Evolutionary conservation across 352 stramenopile genomes (phyloP).

Genomic region (Pythium phragmiticola): DNA sequence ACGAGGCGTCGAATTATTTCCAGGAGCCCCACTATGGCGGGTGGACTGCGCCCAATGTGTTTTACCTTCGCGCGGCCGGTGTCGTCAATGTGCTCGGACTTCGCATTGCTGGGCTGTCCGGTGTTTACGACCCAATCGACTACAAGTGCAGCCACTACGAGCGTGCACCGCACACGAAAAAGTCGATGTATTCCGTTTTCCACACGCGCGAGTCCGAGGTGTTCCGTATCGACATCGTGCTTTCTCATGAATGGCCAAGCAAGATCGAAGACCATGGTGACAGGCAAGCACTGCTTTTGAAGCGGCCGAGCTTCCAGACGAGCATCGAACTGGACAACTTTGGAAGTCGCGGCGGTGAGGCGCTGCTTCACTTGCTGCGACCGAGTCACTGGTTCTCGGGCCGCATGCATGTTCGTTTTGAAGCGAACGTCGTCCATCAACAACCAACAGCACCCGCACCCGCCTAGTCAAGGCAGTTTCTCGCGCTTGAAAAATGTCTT

Average conservation of each 20-base stretch:
- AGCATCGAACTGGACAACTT: slow-evolving; percentile 92
- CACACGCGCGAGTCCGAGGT: slow-evolving; percentile 90
- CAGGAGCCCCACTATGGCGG: slow-evolving; percentile 97
- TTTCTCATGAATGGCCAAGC: slow-evolving; percentile 98
- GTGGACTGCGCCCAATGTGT: slow-evolving; percentile 98
- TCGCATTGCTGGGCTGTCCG: slow-evolving; percentile 95
- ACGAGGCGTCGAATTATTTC: slow-evolving; percentile 97
- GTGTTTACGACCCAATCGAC: slow-evolving; percentile 96
- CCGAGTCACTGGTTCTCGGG: slow-evolving; percentile 97
- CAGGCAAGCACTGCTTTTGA: slow-evolving; percentile 74
- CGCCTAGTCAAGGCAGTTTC: slow-evolving; percentile 84
- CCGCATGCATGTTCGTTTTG: slow-evolving; percentile 98
- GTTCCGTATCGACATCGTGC: slow-evolving; percentile 96
- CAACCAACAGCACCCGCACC: not conserved
- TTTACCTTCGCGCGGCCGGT: slow-evolving; percentile 95
- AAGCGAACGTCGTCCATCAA: slow-evolving; percentile 90
- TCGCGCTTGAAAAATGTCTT: slow-evolving; percentile 99
- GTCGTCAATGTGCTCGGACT: slow-evolving; percentile 92
- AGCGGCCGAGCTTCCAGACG: slow-evolving; percentile 95
- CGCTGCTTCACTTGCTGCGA: slow-evolving; percentile 92
- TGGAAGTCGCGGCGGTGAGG: slow-evolving; percentile 92
- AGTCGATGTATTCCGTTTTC: slow-evolving; percentile 83
- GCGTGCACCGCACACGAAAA: slow-evolving; percentile 58
- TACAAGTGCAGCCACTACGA: slow-evolving; percentile 92
- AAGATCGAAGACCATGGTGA: slow-evolving; percentile 96